Evolutionary conservation across 768 basidiomycete species (phyloP).

Genomic region (Lentinula sp.): DNA sequence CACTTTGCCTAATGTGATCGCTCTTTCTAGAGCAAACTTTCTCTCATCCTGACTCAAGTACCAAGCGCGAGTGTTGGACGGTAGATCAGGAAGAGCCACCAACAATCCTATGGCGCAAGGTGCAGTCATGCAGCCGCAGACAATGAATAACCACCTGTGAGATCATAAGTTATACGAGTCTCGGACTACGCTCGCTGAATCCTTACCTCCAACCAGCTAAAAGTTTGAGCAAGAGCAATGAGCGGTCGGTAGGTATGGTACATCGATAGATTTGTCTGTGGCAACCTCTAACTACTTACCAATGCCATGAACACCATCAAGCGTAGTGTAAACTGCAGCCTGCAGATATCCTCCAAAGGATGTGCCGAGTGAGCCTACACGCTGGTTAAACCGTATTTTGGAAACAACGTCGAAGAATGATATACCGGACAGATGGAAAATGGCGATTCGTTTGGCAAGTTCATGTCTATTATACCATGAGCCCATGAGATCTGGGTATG

Average conservation of each 20-base stretch:
- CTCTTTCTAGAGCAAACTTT: conserved; percentile 15
- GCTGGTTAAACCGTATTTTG: too few species aligned
- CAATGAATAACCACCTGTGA: conserved; percentile 18
- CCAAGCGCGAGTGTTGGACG: conserved; percentile 17
- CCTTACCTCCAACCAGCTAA: conserved; percentile 17
- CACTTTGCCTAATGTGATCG: conserved; percentile 14
- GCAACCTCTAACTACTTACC: conserved; percentile 1
- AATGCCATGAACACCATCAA: conserved; percentile 15
- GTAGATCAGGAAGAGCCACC: conserved; percentile 17
- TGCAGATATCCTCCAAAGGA: conserved; percentile 20
- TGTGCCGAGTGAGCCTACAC: conserved; percentile 16
- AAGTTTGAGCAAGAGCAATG: too few species aligned
- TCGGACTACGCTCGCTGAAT: not conserved
- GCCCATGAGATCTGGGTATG: conserved; percentile 14
- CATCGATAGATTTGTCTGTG: not conserved
- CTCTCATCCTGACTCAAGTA: conserved; percentile 18
- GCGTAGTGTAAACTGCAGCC: conserved; percentile 16
- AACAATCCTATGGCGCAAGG: conserved; percentile 14
- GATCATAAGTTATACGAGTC: not conserved
- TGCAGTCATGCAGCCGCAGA: conserved; percentile 20
- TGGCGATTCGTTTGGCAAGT: conserved; percentile 18
- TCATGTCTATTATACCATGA: conserved; percentile 20
- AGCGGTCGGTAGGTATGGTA: too few species aligned
- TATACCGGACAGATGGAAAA: conserved; percentile 17
- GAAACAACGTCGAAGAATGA: not conserved